Conservation (phyloP, 805 yeast species). For the Saccharomycopsis babjevae region DNA sequence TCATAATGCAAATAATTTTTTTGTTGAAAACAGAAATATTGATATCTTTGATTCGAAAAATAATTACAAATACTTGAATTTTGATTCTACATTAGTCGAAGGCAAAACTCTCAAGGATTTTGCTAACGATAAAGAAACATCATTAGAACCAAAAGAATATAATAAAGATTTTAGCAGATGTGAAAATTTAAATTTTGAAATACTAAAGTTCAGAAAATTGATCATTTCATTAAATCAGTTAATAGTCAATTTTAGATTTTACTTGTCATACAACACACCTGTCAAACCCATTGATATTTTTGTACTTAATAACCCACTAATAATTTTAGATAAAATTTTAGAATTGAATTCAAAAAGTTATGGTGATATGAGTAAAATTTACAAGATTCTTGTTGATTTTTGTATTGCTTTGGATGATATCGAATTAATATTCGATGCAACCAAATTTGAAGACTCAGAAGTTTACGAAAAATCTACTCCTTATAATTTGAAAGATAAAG, state of each 20-base stretch:
- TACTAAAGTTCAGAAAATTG: conserved; percentile 14
- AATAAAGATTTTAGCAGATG: conserved; percentile 5
- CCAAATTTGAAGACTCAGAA: conserved; percentile 8
- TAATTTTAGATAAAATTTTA: conserved; percentile 28
- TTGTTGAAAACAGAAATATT: conserved; percentile 4
- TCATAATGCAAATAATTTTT: conserved; percentile 10
- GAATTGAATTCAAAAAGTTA: conserved; percentile 36
- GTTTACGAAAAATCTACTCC: conserved; percentile 4
- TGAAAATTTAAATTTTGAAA: conserved; percentile 16
- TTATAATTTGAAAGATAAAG: conserved; percentile 23
- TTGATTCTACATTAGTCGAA: conserved; percentile 11
- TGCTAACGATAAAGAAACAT: not conserved
- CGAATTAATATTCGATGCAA: conserved; percentile 15
- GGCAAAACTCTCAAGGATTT: conserved; percentile 5
- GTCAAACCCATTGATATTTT: conserved; percentile 10
- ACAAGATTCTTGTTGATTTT: conserved; percentile 30
- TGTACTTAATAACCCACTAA: conserved; percentile 23
- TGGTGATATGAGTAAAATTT: conserved; percentile 33
- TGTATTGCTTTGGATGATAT: conserved; percentile 25
- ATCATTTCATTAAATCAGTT: conserved; percentile 14
- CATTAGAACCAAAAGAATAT: not conserved
- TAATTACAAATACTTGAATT: conserved; percentile 9
- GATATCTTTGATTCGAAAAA: conserved; percentile 9
- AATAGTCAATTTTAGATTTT: conserved; percentile 12
- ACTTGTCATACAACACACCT: not conserved